Evolutionary conservation across 495 filamentous ascomycete species (phyloP).

Genomic region (Diplogelasinospora grovesii): DNA sequence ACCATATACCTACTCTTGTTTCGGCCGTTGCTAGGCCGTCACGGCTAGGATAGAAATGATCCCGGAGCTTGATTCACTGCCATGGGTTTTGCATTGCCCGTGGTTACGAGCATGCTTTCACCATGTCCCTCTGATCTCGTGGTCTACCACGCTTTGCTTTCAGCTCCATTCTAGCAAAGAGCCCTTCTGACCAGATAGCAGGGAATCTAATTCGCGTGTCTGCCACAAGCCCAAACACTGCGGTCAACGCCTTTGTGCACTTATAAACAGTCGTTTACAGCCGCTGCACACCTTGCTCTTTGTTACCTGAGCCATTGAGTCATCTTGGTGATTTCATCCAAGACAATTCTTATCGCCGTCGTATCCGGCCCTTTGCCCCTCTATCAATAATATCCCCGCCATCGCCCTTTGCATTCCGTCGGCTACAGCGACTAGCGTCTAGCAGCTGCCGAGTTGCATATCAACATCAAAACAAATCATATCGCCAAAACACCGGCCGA

Average conservation of each 20-base stretch:
- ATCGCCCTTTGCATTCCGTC: background rate
- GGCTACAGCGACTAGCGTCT: background rate
- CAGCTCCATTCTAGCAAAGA: background rate
- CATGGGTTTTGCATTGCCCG: no score
- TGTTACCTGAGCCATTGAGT: slow-evolving; percentile 1
- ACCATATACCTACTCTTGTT: no score
- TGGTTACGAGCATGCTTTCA: no score
- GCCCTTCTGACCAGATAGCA: slow-evolving; percentile 1
- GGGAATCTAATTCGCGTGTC: background rate
- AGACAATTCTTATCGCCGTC: slow-evolving; percentile 18
- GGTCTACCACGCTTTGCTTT: no score
- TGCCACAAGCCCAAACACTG: background rate
- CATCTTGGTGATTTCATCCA: slow-evolving; percentile 5
- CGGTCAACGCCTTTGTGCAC: no score
- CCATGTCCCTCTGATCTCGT: no score
- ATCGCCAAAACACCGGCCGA: background rate
- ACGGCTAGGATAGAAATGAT: no score
- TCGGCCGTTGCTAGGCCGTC: no score
- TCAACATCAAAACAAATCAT: slow-evolving; percentile 2
- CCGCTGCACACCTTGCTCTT: background rate
- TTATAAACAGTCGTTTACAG: no score
- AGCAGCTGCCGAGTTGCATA: slow-evolving; percentile 1
- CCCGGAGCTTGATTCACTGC: no score
- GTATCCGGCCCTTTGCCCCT: slow-evolving; percentile 9
- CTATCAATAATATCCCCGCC: background rate